phyloP scores from a whole-genome alignment of 805 yeast genomes.

The Yarrowia deformans region DNA sequence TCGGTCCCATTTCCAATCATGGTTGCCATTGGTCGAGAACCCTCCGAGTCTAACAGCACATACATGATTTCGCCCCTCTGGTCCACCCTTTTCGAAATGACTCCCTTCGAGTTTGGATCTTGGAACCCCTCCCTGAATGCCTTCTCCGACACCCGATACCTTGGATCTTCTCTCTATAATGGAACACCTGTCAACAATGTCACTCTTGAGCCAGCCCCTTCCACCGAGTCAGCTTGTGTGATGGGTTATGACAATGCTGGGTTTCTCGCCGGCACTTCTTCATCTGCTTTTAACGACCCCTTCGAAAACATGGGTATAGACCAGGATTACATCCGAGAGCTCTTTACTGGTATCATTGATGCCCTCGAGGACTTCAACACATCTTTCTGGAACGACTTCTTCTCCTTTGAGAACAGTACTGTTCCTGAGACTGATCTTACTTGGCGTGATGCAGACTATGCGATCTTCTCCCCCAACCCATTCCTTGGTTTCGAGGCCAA shows the following conservation, averaged over 20 bases:
- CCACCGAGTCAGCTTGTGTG: conserved; percentile 4
- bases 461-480: conserved; percentile 23
- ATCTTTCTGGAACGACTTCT: conserved; percentile 4
- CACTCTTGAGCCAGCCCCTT: conserved; percentile 7
- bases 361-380: conserved; percentile 12
- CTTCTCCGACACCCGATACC: conserved; percentile 68
- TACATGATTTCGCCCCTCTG: conserved; percentile 61
- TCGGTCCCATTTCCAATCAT: conserved; percentile 70
- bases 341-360: conserved; percentile 13
- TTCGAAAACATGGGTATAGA: conserved; percentile 14
- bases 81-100: conserved; percentile 61
- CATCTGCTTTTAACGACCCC: conserved; percentile 12
- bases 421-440: conserved; percentile 16
- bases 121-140: conserved; percentile 79
- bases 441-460: conserved; percentile 20
- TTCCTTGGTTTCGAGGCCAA: conserved; percentile 7
- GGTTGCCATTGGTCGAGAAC: conserved; percentile 55
- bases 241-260: conserved; percentile 24
- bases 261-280: conserved; percentile 21
- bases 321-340: conserved; percentile 26
- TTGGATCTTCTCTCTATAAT: conserved; percentile 68
- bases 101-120: conserved; percentile 79
- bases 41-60: conserved; percentile 49
- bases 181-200: conserved; percentile 53
- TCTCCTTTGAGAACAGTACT: not conserved